Evolutionary conservation across 1,284 basidiomycete genomes (phyloP).

Genomic region (Ceratobasidium sp.): DNA sequence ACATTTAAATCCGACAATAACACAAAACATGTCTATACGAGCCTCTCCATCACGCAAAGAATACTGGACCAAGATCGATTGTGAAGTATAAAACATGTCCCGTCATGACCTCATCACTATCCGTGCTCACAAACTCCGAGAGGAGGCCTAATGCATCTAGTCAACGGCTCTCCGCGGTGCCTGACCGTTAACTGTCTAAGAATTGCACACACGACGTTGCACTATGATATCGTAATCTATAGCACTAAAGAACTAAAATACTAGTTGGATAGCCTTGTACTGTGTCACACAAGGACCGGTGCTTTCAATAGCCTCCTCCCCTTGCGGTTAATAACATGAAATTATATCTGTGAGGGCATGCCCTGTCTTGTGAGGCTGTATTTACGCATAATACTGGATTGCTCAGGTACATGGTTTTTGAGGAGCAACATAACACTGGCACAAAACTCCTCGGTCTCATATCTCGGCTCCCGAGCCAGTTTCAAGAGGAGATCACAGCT

Average conservation of each 20-base stretch:
- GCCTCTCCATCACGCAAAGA: neutral
- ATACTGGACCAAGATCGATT: neutral
- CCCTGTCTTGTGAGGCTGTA: too few relatives aligned
- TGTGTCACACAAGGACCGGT: slow-evolving; percentile 9
- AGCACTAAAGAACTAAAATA: neutral
- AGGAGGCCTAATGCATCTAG: neutral
- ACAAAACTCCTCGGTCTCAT: too few relatives aligned
- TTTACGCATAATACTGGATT: too few relatives aligned
- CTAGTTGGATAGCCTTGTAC: neutral
- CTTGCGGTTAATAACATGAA: too few relatives aligned
- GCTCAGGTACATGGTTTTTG: too few relatives aligned
- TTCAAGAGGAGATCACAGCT: too few relatives aligned
- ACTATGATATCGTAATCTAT: neutral
- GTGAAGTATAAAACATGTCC: neutral
- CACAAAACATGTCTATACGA: too few relatives aligned
- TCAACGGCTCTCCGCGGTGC: neutral
- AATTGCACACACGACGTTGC: too few relatives aligned
- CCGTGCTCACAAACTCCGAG: neutral
- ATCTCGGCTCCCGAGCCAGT: neutral
- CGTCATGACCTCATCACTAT: slow-evolving; percentile 1
- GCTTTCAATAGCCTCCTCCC: slow-evolving; percentile 11
- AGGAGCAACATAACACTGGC: too few relatives aligned
- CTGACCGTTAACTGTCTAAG: slow-evolving; percentile 2
- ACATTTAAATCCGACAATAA: too few relatives aligned
- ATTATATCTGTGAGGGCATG: too few relatives aligned